These are phyloP conservation scores for Centaurea solstitialis DNA, from an alignment of 129 eudicot genomes.

Conservation along the genomic window DNA sequence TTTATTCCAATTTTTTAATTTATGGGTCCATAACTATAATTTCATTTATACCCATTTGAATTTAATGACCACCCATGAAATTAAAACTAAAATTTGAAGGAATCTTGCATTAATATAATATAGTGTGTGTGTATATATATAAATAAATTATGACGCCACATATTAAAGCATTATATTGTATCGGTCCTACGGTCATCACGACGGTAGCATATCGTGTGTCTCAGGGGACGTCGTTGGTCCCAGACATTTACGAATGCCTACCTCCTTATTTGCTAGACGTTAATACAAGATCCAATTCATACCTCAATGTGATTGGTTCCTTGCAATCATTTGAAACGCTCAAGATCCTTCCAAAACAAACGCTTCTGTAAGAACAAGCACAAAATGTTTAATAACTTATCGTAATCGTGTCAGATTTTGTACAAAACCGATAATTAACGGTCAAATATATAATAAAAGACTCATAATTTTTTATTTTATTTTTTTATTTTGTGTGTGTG, in stretches of 20 bases:
- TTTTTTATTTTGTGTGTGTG: too few relatives aligned
- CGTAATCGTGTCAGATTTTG: neutral
- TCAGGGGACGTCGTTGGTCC: neutral
- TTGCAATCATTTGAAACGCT: conserved; percentile 27
- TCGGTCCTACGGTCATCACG: neutral
- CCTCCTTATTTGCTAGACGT: neutral
- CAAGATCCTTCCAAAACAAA: conserved; percentile 14
- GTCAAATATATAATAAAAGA: neutral
- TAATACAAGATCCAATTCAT: conserved; percentile 28
- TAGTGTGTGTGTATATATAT: neutral
- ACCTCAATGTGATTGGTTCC: conserved; percentile 44
- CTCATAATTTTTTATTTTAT: too few relatives aligned
- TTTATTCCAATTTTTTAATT: neutral
- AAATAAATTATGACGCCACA: neutral
- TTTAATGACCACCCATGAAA: conserved; percentile 14
- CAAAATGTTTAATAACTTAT: conserved; percentile 8
- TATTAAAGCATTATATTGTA: neutral
- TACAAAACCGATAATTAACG: neutral
- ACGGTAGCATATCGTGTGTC: neutral
- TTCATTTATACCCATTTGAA: conserved; percentile 12
- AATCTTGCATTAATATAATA: neutral
- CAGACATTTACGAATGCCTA: neutral
- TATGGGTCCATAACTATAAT: conserved; percentile 25
- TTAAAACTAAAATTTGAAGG: conserved; percentile 10
- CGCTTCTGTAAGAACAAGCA: conserved; percentile 30